Conservation (phyloP, 106 monocot genomes). For the Ottelia alismoides region DNA sequence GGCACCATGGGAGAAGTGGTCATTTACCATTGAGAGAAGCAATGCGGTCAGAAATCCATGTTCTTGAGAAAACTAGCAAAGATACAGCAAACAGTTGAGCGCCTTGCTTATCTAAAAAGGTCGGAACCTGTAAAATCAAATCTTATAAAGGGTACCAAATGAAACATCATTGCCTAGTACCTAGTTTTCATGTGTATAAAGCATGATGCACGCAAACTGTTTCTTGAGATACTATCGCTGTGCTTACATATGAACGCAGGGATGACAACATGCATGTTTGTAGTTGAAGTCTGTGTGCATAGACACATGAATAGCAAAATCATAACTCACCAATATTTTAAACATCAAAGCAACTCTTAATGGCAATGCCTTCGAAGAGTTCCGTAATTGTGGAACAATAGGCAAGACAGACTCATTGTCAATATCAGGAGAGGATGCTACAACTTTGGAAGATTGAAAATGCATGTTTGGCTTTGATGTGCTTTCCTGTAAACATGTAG, state of each 20-base stretch:
- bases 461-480: constrained; percentile 41
- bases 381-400: constrained; percentile 52
- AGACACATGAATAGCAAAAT: no score
- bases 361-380: constrained; percentile 41
- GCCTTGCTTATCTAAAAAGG: constrained; percentile 82
- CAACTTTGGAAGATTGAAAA: constrained; percentile 42
- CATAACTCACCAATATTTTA: constrained; percentile 71
- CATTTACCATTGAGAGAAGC: constrained; percentile 96
- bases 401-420: constrained; percentile 21
- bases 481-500: constrained; percentile 21
- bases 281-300: no score
- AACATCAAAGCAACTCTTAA: constrained; percentile 77
- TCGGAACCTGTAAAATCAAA: constrained; percentile 54
- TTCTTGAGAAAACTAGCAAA: constrained; percentile 87
- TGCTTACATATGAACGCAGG: no score
- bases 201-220: no score
- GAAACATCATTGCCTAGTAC: no score
- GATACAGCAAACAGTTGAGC: constrained; percentile 82
- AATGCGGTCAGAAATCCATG: constrained; percentile 97
- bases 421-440: constrained; percentile 49
- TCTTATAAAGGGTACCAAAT: no score
- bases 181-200: no score
- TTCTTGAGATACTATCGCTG: no score
- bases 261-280: no score
- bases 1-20: no score